phyloP scores from a whole-genome alignment of 192 early-diverging fungal genomes.

The Podila epigama region DNA sequence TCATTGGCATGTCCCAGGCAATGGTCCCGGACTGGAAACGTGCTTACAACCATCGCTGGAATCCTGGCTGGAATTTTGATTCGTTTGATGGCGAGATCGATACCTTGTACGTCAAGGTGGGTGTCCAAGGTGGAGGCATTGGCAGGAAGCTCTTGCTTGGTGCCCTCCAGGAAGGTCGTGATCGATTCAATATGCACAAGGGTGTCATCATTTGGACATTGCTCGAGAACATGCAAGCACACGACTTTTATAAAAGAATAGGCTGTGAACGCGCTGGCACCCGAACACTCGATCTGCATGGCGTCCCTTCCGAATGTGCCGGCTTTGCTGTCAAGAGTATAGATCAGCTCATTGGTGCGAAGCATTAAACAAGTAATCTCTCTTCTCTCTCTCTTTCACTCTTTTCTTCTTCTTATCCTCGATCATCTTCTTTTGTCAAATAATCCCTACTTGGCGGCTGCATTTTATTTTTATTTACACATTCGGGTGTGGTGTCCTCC shows the following conservation, averaged over 20 bases:
- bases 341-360: constrained; percentile 13
- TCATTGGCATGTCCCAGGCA: constrained; percentile 40
- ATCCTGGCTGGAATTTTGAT: constrained; percentile 18
- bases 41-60: constrained; percentile 35
- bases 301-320: constrained; percentile 21
- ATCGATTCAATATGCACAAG: constrained; percentile 32
- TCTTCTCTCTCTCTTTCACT: background rate
- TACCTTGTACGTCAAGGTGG: constrained; percentile 44
- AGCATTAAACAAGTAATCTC: background rate
- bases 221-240: constrained; percentile 15
- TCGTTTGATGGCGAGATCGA: constrained; percentile 46
- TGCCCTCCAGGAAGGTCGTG: constrained; percentile 27
- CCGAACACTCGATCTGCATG: constrained; percentile 22
- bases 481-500: no score
- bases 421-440: no score
- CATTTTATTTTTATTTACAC: no score
- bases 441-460: no score
- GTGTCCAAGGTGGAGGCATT: constrained; percentile 35
- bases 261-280: constrained; percentile 23
- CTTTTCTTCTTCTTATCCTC: no score
- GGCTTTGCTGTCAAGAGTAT: constrained; percentile 26
- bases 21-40: constrained; percentile 36
- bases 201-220: constrained; percentile 47
- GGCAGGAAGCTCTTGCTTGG: constrained; percentile 40
- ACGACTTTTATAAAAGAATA: constrained; percentile 29